Base-by-base conservation (phyloP, 352 stramenopile species). In the Thraustochytrium striatum region DNA sequence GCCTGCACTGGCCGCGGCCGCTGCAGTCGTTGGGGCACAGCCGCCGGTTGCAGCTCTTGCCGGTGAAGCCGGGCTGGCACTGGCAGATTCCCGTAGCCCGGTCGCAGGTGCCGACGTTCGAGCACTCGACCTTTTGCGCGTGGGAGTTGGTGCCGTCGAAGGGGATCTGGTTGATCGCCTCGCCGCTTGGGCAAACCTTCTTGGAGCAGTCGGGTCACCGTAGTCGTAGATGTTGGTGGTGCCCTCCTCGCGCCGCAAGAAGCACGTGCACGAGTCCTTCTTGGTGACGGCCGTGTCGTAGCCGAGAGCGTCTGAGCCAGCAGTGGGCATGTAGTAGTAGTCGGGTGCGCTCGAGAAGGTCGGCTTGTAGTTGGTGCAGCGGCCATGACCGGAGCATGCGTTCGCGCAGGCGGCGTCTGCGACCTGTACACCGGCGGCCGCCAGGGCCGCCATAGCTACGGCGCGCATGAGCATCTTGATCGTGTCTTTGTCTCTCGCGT, bases 21-120 rank as follows among this genome's bases (percentile, higher is more conserved):
- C 92, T 96, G 89, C 94, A 98, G 83, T 94, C 87, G 86, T 97
- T 97, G n/a, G 93, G 93, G 83, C 94, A 98, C 72, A 95, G 84
- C 0, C 91, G 93, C 82, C 92, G 88, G 81, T 95, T 87, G 82
- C 92, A 97, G 21, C 91, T 90, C 61, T 93, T 93, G 81, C 92
- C 92, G 59, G 93, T 88, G 84, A 95, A 96, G 3, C 90, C 91
- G 8, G 87, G 79, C 78, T 88, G 94, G 82, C 93, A 96, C 33
- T 91, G 83, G 87, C 95, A 98, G 61, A 90, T 85, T 38, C 93
- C 95, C 32, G 89, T 92, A 19, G 83, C 43, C 73, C 92, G 89
- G 87, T 98, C 92, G 79, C 94, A 98, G 55, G 86, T 84, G 61
- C 94, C 94, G 72, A 92, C 93, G 81, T 93, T 92, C 1, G 94